phyloP scores from a whole-genome alignment of 2,329 filamentous ascomycete genomes.

The Leptosphaerulina australis region DNA sequence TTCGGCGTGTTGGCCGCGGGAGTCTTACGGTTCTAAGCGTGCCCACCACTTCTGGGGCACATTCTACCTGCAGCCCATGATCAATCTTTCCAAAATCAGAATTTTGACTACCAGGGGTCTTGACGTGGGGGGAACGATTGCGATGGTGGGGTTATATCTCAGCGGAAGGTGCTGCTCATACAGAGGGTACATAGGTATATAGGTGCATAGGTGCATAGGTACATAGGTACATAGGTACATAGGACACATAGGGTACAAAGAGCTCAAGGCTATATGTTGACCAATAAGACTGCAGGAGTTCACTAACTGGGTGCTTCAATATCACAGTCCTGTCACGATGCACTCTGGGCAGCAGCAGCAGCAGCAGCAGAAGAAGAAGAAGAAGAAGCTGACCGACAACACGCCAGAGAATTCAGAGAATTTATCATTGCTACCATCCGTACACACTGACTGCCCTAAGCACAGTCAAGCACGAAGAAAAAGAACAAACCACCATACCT shows the following conservation, averaged over 20 bases:
- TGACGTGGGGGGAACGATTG: neutral
- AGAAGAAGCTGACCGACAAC: neutral
- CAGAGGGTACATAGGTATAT: constrained; percentile 22
- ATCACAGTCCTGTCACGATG: neutral
- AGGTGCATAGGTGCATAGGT: no score
- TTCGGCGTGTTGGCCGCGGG: constrained; percentile 22
- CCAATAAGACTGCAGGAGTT: constrained; percentile 22
- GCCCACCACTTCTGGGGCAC: constrained; percentile 36
- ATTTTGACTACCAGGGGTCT: constrained; percentile 22
- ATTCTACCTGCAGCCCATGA: constrained; percentile 32
- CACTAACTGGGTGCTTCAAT: neutral
- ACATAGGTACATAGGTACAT: no score
- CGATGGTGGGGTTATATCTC: constrained; percentile 3
- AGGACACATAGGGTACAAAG: no score
- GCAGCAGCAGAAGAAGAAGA: neutral
- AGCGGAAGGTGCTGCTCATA: constrained; percentile 14
- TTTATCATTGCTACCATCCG: neutral
- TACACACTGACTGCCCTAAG: neutral
- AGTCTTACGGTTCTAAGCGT: constrained; percentile 15
- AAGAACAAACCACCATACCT: constrained; percentile 15
- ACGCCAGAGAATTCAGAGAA: neutral
- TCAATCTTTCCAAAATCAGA: constrained; percentile 21
- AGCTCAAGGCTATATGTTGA: no score
- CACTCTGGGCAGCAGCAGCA: no score
- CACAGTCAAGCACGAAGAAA: neutral